These are phyloP conservation scores for Debaryomyces castellii DNA, from an alignment of 805 yeast species.

Conservation along the genomic window DNA sequence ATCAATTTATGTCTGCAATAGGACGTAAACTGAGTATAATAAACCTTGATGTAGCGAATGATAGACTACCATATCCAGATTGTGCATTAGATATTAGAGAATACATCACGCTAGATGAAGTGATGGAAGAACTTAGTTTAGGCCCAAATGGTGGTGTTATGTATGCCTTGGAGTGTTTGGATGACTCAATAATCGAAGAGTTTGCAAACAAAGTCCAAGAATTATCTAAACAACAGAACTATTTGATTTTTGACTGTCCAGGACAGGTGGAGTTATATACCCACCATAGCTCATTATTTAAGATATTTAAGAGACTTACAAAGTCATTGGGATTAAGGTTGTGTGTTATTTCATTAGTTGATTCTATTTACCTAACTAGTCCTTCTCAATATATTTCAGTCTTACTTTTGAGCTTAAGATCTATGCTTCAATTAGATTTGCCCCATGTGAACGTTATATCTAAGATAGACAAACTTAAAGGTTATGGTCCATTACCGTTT, in stretches of 20 bases:
- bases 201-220: constrained; percentile 57
- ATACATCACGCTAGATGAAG: constrained; percentile 69
- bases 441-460: constrained; percentile 94
- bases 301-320: constrained; percentile 59
- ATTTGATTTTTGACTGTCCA: constrained; percentile 84
- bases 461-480: constrained; percentile 78
- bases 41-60: constrained; percentile 93
- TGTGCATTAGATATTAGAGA: constrained; percentile 79
- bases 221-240: constrained; percentile 54
- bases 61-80: constrained; percentile 58
- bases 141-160: constrained; percentile 96
- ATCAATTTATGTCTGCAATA: constrained; percentile 88
- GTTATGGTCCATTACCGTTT: constrained; percentile 81
- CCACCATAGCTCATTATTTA: constrained; percentile 71
- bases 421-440: constrained; percentile 89
- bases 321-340: constrained; percentile 65
- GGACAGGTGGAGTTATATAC: constrained; percentile 97
- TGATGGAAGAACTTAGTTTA: constrained; percentile 80
- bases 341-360: constrained; percentile 85
- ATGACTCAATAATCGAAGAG: constrained; percentile 40
- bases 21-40: constrained; percentile 86
- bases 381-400: constrained; percentile 90
- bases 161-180: constrained; percentile 52
- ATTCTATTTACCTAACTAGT: constrained; percentile 74
- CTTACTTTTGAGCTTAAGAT: constrained; percentile 73